Evolutionary conservation across 495 filamentous ascomycete genomes (phyloP).

Genomic region (Amorphotheca resinae): DNA sequence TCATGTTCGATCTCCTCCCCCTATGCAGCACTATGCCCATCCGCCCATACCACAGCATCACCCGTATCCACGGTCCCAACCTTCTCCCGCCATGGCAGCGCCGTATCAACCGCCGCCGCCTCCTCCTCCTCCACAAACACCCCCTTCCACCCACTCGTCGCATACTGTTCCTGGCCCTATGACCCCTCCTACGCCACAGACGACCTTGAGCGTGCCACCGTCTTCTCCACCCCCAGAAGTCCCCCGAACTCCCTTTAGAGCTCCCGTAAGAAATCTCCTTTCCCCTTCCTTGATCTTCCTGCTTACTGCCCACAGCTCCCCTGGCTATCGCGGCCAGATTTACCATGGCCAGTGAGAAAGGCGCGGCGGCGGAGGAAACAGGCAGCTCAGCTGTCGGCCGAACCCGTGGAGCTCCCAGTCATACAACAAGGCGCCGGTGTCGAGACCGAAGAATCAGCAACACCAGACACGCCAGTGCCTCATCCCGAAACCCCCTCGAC

Average conservation of each 20-base stretch:
- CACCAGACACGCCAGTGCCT: conserved; percentile 24
- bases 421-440: conserved; percentile 20
- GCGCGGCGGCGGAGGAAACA: conserved; percentile 24
- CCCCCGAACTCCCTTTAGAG: conserved; percentile 36
- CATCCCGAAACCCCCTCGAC: conserved; percentile 57
- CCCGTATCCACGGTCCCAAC: conserved; percentile 28
- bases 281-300: background rate
- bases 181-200: conserved; percentile 26
- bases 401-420: conserved; percentile 18
- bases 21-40: conserved; percentile 18
- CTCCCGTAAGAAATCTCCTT: conserved; percentile 44
- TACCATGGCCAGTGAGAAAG: conserved; percentile 46
- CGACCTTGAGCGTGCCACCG: conserved; percentile 9
- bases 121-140: conserved; percentile 26
- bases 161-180: conserved; percentile 27
- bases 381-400: conserved; percentile 13
- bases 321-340: conserved; percentile 64
- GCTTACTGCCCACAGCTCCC: too few relatives aligned
- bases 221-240: conserved; percentile 9
- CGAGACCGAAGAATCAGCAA: conserved; percentile 26
- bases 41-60: conserved; percentile 28
- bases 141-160: conserved; percentile 31
- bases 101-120: conserved; percentile 28
- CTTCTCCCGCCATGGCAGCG: conserved; percentile 28
- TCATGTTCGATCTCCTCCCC: conserved; percentile 21